phyloP scores from a whole-genome alignment of 768 basidiomycete genomes.

The Tremella mesenterica region DNA sequence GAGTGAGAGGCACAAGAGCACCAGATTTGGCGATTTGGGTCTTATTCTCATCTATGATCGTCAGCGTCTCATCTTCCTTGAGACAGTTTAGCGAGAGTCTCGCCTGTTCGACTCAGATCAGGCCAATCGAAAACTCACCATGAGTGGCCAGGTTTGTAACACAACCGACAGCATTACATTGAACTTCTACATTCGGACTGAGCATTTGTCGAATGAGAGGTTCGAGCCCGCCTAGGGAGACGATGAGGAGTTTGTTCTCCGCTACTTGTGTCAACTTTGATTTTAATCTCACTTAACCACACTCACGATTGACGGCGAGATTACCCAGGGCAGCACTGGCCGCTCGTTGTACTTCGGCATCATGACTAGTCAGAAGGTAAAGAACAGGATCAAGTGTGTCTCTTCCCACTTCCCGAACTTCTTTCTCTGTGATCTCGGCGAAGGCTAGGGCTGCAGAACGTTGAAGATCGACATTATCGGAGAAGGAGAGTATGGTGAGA shows the following conservation, averaged over 20 bases:
- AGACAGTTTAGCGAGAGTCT: too few relatives aligned
- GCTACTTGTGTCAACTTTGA: constrained; percentile 51
- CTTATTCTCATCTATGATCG: constrained; percentile 83
- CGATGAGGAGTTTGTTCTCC: constrained; percentile 97
- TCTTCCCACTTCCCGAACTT: constrained; percentile 88
- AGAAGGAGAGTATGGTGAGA: constrained; percentile 92
- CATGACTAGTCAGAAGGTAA: constrained; percentile 92
- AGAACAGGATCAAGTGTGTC: constrained; percentile 98
- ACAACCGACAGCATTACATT: constrained; percentile 98
- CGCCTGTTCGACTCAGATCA: not conserved
- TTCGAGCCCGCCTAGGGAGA: constrained; percentile 92
- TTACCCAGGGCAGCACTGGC: constrained; percentile 96
- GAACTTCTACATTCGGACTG: constrained; percentile 95
- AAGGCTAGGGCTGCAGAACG: constrained; percentile 95
- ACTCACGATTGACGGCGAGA: constrained; percentile 91
- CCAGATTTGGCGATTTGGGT: constrained; percentile 99
- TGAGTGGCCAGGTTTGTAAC: constrained; percentile 98
- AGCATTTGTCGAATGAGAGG: constrained; percentile 98
- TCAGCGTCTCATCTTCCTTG: too few relatives aligned
- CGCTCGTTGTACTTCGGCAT: constrained; percentile 96
- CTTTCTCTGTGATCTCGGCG: constrained; percentile 99
- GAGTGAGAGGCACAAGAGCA: constrained; percentile 91
- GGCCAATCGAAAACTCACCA: constrained; percentile 51
- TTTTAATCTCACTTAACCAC: too few relatives aligned
- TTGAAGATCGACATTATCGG: constrained; percentile 97